Conservation (phyloP, 208 protist species). For the Wallacemonas sp. region DNA sequence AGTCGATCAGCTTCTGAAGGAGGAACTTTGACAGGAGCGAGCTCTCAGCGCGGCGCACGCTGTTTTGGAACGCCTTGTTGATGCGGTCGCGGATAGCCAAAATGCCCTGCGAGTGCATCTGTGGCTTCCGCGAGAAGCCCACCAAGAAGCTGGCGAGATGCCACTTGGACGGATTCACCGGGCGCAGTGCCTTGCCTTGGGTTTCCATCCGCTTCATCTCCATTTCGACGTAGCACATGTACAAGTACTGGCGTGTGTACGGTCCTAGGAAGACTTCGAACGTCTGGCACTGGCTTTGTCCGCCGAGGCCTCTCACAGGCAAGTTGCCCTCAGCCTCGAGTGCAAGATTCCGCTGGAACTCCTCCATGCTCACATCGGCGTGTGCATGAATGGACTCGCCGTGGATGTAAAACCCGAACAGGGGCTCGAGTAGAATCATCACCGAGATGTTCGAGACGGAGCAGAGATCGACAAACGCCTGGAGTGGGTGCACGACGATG, state of each 20-base stretch:
- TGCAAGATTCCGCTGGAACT: constrained; percentile 84
- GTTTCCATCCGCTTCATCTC: constrained; percentile 44
- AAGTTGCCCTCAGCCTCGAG: constrained; percentile 83
- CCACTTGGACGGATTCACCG: constrained; percentile 44
- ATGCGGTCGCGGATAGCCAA: constrained; percentile 76
- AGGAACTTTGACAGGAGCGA: constrained; percentile 67
- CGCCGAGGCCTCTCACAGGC: constrained; percentile 77
- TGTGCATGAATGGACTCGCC: constrained; percentile 87
- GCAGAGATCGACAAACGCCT: constrained; percentile 89
- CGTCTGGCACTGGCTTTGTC: constrained; percentile 75
- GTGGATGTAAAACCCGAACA: constrained; percentile 92
- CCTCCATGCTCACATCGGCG: constrained; percentile 88
- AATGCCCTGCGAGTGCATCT: constrained; percentile 47
- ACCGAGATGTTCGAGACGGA: constrained; percentile 92
- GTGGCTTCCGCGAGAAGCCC: constrained; percentile 43
- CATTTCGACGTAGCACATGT: constrained; percentile 74
- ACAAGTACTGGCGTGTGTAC: constrained; percentile 80
- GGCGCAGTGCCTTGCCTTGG: constrained; percentile 27
- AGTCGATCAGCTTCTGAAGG: constrained; percentile 65
- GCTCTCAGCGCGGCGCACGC: constrained; percentile 62
- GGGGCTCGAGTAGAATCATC: constrained; percentile 78
- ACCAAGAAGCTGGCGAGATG: constrained; percentile 62
- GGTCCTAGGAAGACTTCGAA: constrained; percentile 83
- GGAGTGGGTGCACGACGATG: constrained; percentile 77
- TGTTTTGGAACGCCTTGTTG: constrained; percentile 74